Base-by-base conservation (phyloP, 805 yeast species). In the Candida coquimbonensis region DNA sequence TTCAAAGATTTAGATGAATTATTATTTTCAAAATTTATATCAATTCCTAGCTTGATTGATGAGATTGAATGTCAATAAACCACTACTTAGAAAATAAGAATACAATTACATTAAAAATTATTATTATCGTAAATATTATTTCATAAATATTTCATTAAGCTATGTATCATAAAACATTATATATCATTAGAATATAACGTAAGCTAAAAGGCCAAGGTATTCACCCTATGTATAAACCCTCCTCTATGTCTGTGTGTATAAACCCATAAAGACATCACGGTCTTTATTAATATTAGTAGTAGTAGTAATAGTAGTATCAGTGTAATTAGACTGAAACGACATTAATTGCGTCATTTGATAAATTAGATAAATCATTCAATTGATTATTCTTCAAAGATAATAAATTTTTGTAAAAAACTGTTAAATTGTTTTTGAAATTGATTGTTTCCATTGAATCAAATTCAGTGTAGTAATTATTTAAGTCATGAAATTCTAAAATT, bases 401-500 rank as follows among this genome's bases (percentile, higher is more conserved):
- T 26, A 47, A 24, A 11, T 19, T 25, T 11, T 52, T 50, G 50
- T 60, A 69, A 39, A 55, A 56, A 13, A 53, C 49, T 5, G 62
- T 50, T 27, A 67, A 42, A 4, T 58, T 54, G n/a, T 45, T 49
- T 46, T 64, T 68, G 45, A 70, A 66, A 5, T 62, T 58, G 7
- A 53, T 39, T 9, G 65, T 50, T 16, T 54, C 54, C 31, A 59
- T 54, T 6, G 57, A 51, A 17, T 54, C 60, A 45, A 57, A 41
- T 17, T 51, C 58, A 3, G 54, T 51, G 43, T 59, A 61, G 40
- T 59, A 57, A 37, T 60, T 56, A 38, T 65, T 66, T 42, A 64
- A 48, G 46, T 69, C 72, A 46, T 60, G 59, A 31, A 69, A 57
- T 51, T 63, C 69, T 11, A 64, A 52, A 9, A 69, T 54, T 43